A percentile compares a stretch with the other conserved stretches of the same genome.
Evolutionary conservation across 192 early-diverging fungal genomes (phyloP).

Genomic region (Fimicolochytrium jonesii): DNA sequence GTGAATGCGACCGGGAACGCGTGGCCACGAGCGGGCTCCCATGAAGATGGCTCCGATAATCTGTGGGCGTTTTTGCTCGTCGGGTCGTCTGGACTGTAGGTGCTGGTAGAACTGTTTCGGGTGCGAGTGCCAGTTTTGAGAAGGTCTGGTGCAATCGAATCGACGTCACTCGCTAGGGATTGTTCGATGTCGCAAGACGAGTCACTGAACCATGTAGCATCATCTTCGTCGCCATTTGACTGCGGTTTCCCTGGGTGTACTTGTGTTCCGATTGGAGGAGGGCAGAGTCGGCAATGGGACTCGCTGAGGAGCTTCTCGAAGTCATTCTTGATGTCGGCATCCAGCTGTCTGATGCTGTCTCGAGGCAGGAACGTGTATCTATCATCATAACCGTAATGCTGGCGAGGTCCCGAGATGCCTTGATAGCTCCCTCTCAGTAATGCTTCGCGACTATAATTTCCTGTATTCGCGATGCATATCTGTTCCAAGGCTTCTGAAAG

Average conservation of each 20-base stretch:
- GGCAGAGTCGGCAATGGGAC: conserved; percentile 14
- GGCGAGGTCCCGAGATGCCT: too few species aligned
- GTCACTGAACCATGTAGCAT: background rate
- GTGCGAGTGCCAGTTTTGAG: too few species aligned
- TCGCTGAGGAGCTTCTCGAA: conserved; percentile 15
- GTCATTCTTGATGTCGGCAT: conserved; percentile 20
- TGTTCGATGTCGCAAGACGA: background rate
- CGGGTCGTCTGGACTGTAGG: too few species aligned
- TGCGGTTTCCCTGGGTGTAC: background rate
- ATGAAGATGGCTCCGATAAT: too few species aligned
- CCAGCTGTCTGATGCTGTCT: conserved; percentile 12
- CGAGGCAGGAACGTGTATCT: conserved; percentile 13
- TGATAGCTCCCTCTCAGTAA: too few species aligned
- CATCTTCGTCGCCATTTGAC: background rate
- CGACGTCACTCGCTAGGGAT: background rate
- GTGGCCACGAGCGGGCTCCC: too few species aligned
- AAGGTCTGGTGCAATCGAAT: too few species aligned
- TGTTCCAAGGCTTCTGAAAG: conserved; percentile 3
- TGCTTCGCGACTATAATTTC: background rate
- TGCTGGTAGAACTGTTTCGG: too few species aligned
- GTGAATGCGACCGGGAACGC: too few species aligned
- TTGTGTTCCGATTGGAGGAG: background rate
- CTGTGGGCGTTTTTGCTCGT: too few species aligned
- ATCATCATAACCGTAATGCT: conserved; percentile 3
- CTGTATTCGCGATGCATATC: background rate